Conservation (phyloP, 495 filamentous ascomycete genomes). For the Podospora didyma region DNA sequence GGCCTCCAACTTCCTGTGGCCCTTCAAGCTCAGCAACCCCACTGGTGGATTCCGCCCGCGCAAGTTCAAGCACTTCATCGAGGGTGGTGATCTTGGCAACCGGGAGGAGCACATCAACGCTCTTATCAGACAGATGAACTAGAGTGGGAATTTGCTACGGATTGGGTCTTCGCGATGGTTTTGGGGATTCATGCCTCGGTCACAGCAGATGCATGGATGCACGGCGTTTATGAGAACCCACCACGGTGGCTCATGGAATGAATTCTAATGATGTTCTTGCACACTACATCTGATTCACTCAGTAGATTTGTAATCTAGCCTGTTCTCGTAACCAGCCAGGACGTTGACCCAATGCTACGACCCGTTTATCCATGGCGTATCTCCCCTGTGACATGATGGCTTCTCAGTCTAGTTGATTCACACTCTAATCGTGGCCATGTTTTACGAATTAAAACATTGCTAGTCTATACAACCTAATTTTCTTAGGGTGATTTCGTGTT, state of each 20-base stretch:
- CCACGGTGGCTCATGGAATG: constrained; percentile 25
- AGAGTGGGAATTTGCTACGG: constrained; percentile 30
- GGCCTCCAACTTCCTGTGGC: constrained; percentile 99
- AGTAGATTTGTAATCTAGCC: constrained; percentile 21
- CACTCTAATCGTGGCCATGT: too few relatives aligned
- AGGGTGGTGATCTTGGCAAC: constrained; percentile 98
- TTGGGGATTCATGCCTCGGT: constrained; percentile 33
- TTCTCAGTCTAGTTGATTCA: too few relatives aligned
- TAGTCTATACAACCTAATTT: too few relatives aligned
- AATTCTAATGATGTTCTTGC: constrained; percentile 27
- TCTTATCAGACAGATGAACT: constrained; percentile 98
- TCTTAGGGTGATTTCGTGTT: too few relatives aligned
- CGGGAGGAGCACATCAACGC: constrained; percentile 97
- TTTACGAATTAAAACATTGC: too few relatives aligned
- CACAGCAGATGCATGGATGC: constrained; percentile 34
- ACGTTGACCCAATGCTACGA: constrained; percentile 21
- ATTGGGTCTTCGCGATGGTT: constrained; percentile 11
- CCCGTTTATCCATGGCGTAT: background rate
- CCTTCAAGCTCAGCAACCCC: constrained; percentile 98
- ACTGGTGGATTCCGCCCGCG: constrained; percentile 90
- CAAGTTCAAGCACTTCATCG: constrained; percentile 99
- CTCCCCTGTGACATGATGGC: background rate
- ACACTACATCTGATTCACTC: constrained; percentile 15
- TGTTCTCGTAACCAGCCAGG: constrained; percentile 14
- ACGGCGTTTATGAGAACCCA: constrained; percentile 28